Evolutionary conservation across 176 grass and related monocot species (phyloP).

Genomic region (Saccharum spontaneum): DNA sequence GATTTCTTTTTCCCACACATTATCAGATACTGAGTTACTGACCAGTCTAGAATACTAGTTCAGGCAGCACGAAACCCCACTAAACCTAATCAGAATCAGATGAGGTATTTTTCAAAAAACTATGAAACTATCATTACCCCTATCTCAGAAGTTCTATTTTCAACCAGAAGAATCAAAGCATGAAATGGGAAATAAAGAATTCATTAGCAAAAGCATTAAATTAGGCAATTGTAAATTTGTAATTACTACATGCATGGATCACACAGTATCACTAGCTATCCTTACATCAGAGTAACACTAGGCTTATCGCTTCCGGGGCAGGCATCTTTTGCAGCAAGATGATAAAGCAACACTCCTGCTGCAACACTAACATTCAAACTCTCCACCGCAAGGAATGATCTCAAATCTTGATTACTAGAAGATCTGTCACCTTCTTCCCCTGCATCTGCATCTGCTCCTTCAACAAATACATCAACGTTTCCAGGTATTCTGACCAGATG

Average conservation of each 20-base stretch:
- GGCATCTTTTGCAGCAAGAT: slow-evolving; percentile 61
- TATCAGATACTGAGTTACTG: slow-evolving; percentile 8
- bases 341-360: slow-evolving; percentile 92
- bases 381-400: slow-evolving; percentile 87
- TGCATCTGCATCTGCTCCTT: slow-evolving; percentile 43
- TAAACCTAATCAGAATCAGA: not conserved
- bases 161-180: slow-evolving; percentile 29
- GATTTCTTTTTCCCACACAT: not conserved
- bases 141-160: slow-evolving; percentile 11
- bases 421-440: slow-evolving; percentile 49
- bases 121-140: not conserved
- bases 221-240: not conserved
- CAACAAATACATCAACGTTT: slow-evolving; percentile 40
- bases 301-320: slow-evolving; percentile 31
- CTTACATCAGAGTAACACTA: slow-evolving; percentile 39
- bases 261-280: not conserved
- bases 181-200: slow-evolving; percentile 16
- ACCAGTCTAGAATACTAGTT: slow-evolving; percentile 22
- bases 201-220: not conserved
- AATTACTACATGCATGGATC: slow-evolving; percentile 12
- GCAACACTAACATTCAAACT: slow-evolving; percentile 99
- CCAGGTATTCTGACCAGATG: slow-evolving; percentile 82
- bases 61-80: not conserved
- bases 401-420: slow-evolving; percentile 50
- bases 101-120: slow-evolving; percentile 31